These are phyloP conservation scores for Trypethelium eluteriae DNA, from an alignment of 495 filamentous ascomycete genomes.

Conservation along the genomic window DNA sequence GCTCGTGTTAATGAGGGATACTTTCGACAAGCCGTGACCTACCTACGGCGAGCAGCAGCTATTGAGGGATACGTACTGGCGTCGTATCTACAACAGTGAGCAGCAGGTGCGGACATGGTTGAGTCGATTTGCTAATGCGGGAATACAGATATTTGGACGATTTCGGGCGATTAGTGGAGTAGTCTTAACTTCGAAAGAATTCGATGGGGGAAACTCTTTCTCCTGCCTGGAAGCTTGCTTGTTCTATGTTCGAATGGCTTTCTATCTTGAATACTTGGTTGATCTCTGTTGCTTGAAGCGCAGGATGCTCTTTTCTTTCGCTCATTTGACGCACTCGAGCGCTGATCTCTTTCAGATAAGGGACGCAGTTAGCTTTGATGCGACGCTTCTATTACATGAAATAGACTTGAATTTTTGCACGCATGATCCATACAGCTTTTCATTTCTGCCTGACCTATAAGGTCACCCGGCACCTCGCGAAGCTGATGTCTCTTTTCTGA, in stretches of 20 bases:
- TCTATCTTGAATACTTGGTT: not conserved
- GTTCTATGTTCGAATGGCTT: not conserved
- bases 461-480: too few species aligned
- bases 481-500: too few species aligned
- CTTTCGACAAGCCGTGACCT: constrained; percentile 41
- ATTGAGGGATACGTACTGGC: constrained; percentile 39
- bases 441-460: too few species aligned
- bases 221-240: too few species aligned
- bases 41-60: constrained; percentile 39
- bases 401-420: too few species aligned
- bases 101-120: not conserved
- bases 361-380: too few species aligned
- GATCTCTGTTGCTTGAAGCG: not conserved
- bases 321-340: too few species aligned
- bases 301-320: not conserved
- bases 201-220: too few species aligned
- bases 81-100: constrained; percentile 41
- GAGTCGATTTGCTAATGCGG: not conserved
- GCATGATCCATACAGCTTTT: too few species aligned
- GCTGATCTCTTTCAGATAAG: too few species aligned
- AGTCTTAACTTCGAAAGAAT: constrained; percentile 5
- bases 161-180: constrained; percentile 33
- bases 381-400: too few species aligned
- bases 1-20: constrained; percentile 38
- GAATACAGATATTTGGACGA: constrained; percentile 39